Evolutionary conservation across 495 filamentous ascomycete genomes (phyloP), one percentile per base, ranked within the genome.

Genomic region (Lophiotrema nucula): DNA sequence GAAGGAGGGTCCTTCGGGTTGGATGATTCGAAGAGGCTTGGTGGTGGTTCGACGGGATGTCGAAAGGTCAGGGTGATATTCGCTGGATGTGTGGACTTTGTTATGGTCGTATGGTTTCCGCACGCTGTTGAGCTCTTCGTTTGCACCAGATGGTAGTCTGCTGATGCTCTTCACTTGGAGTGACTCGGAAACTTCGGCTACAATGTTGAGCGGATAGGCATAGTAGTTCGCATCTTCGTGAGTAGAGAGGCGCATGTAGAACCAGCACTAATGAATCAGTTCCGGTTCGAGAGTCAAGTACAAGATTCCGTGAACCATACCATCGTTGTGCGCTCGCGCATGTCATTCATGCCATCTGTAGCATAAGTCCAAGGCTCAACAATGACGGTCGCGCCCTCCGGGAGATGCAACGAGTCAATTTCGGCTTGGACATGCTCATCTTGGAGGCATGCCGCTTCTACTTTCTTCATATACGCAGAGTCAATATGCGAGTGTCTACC

Each of bases 311-410:
- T n/a, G n/a, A n/a, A n/a, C n/a, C 47, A 21, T 51, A 60, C 63
- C 58, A 67, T 67, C 0, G 64, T 70, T 10, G 64, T 69, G 16
- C 73, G 52, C 31, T 61, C 53, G 3, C 62, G 56, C 68, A 74
- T 74, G 27, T 74, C 69, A 41, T 69, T 70, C 62, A 73, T 71
- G 0, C 72, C 73, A 65, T 75, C 73, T 11, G 72, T 70, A 2
- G 68, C 69, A 57, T 74, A 75, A 1, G 73, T 66, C 73, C 72
- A 74, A 3, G 73, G 64, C 41, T 75, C 73, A 16, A 73, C 54
- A 47, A 67, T 58, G 5, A 73, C 69, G 4, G 48, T 60, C 1
- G 71, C 67, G 2, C 60, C 67, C 11, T 56, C 48, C n/a, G 72
- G 72, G 4, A 75, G 58, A 19, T 70, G 35, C 0, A 75, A 43